A percentile compares a stretch with the other conserved stretches of the same genome.
Evolutionary conservation across 1,139 yeast genomes (phyloP).

Genomic region (Hyphopichia fennica): DNA sequence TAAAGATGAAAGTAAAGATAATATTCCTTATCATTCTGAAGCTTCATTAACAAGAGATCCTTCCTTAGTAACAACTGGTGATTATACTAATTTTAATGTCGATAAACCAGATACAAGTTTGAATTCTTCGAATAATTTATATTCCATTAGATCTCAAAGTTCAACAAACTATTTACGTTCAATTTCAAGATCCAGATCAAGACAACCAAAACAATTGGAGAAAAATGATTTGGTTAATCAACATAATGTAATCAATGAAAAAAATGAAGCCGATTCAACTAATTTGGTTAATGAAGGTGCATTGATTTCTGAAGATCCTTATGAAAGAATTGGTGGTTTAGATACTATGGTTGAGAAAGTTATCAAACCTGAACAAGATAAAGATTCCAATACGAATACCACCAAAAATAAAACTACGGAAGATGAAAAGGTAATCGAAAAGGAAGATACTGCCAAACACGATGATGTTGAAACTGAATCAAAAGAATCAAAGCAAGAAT

Average conservation of each 20-base stretch:
- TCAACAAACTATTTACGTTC: constrained; percentile 57
- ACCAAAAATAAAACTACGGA: background rate
- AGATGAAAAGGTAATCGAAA: constrained; percentile 4
- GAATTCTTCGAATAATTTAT: constrained; percentile 22
- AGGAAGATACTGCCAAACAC: constrained; percentile 3
- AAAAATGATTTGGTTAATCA: constrained; percentile 26
- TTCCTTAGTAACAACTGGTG: constrained; percentile 50
- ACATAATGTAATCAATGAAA: constrained; percentile 24
- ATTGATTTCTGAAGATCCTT: constrained; percentile 48
- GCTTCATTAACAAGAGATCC: constrained; percentile 29
- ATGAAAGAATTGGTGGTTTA: constrained; percentile 37
- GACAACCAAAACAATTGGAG: constrained; percentile 31
- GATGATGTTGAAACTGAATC: constrained; percentile 13
- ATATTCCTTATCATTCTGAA: constrained; percentile 7
- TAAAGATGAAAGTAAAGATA: background rate
- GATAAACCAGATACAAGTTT: constrained; percentile 28
- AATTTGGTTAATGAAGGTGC: constrained; percentile 47
- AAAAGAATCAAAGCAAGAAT: constrained; percentile 14
- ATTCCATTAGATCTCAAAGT: constrained; percentile 30
- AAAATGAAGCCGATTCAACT: constrained; percentile 43
- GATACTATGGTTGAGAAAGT: constrained; percentile 45
- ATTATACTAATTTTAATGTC: constrained; percentile 49
- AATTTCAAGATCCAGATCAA: constrained; percentile 62
- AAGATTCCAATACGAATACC: background rate
- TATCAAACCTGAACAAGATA: constrained; percentile 11